A percentile compares a stretch with the other conserved stretches of the same genome.
Evolutionary conservation across 305 asterid genomes (phyloP).

Genomic region (Rubia peregrina): DNA sequence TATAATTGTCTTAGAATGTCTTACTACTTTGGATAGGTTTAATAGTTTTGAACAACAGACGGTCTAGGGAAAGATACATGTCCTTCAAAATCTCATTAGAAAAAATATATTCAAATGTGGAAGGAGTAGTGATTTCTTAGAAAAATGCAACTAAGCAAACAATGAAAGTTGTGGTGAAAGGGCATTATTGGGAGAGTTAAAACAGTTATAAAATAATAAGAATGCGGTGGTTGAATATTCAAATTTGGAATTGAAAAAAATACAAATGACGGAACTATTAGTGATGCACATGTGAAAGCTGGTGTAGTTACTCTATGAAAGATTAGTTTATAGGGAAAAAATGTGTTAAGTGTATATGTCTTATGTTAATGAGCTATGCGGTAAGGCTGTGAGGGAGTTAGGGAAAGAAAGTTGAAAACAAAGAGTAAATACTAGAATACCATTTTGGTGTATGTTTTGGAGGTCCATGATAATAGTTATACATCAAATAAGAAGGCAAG

Average conservation of each 20-base stretch:
- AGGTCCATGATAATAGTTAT: not conserved
- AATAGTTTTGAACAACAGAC: not conserved
- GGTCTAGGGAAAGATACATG: not conserved
- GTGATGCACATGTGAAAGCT: not conserved
- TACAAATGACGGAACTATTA: not conserved
- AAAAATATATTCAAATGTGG: not conserved
- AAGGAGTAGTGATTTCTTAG: not conserved
- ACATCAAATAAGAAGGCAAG: not conserved
- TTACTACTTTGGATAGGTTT: not conserved
- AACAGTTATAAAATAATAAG: not conserved
- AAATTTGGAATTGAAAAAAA: not conserved
- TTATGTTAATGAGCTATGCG: not conserved
- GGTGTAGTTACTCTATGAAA: not conserved
- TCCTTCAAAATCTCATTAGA: not conserved
- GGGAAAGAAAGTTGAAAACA: not conserved
- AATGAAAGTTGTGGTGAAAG: not conserved
- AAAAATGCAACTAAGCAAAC: not conserved
- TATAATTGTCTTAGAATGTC: not conserved
- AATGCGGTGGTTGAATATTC: not conserved
- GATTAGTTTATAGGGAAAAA: not conserved
- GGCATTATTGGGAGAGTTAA: not conserved
- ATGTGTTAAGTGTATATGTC: not conserved
- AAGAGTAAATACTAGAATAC: not conserved
- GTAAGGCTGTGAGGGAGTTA: not conserved
- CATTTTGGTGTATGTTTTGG: not conserved